A percentile compares a stretch with the other conserved stretches of the same genome.
Conservation (phyloP, 164 flowering plant genomes). For the Nymphaea thermarum region DNA sequence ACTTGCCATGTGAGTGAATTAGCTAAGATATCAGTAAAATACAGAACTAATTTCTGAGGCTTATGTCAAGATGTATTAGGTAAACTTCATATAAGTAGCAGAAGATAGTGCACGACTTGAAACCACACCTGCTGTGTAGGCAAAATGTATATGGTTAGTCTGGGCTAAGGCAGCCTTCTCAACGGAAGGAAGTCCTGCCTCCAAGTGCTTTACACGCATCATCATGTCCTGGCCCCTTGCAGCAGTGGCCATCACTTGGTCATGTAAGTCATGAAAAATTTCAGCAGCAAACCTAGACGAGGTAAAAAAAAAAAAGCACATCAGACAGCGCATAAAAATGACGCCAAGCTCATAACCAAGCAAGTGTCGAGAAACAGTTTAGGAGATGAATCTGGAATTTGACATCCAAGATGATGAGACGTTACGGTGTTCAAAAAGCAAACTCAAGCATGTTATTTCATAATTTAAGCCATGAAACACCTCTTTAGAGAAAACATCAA, state of each 20-base stretch:
- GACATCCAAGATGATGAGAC: neutral
- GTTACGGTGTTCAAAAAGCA: neutral
- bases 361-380: neutral
- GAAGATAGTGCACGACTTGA: neutral
- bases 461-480: neutral
- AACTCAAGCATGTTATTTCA: neutral
- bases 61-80: too few species aligned
- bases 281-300: conserved; percentile 83
- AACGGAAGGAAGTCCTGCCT: conserved; percentile 66
- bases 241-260: conserved; percentile 64
- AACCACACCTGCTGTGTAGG: conserved; percentile 69
- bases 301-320: conserved; percentile 5
- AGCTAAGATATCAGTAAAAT: too few species aligned
- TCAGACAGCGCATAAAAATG: neutral
- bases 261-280: conserved; percentile 91
- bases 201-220: conserved; percentile 53
- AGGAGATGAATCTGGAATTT: neutral
- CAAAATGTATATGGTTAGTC: conserved; percentile 82
- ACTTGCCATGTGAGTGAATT: too few species aligned
- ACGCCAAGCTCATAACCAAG: neutral
- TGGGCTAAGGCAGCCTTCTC: conserved; percentile 76
- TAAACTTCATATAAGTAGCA: neutral
- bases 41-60: too few species aligned
- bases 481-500: neutral
- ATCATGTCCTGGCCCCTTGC: conserved; percentile 68